phyloP scores from a whole-genome alignment of 805 yeast species.

The Pichia cephalocereana region DNA sequence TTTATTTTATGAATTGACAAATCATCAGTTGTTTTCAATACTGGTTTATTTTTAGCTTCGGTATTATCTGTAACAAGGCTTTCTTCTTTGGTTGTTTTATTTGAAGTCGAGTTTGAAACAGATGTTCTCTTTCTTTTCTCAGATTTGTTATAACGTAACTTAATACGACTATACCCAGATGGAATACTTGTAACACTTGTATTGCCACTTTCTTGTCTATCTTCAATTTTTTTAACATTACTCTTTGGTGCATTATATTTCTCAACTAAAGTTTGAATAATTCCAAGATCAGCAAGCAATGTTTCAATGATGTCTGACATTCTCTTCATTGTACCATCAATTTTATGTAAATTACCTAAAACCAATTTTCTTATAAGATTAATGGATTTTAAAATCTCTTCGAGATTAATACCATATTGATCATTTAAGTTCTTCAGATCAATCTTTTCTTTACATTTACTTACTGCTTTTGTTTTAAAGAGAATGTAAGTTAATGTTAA shows the following conservation, averaged over 20 bases:
- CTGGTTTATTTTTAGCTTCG: neutral
- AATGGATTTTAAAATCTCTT: slow-evolving; percentile 23
- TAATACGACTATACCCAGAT: slow-evolving; percentile 21
- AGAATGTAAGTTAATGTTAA: slow-evolving; percentile 33
- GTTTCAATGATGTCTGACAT: slow-evolving; percentile 35
- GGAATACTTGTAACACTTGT: slow-evolving; percentile 28
- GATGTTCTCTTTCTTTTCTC: neutral
- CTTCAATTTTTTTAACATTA: slow-evolving; percentile 23
- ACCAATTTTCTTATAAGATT: slow-evolving; percentile 27
- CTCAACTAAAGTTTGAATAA: slow-evolving; percentile 22
- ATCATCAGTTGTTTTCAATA: neutral
- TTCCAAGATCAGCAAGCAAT: slow-evolving; percentile 33
- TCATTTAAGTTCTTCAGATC: slow-evolving; percentile 23
- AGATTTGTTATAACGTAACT: slow-evolving; percentile 4
- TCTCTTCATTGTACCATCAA: slow-evolving; percentile 35
- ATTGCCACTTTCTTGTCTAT: slow-evolving; percentile 21
- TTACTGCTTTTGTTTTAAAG: slow-evolving; percentile 17
- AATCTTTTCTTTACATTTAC: slow-evolving; percentile 14
- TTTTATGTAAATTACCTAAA: slow-evolving; percentile 23
- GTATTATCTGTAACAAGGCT: neutral
- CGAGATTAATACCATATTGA: slow-evolving; percentile 21
- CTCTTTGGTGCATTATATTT: slow-evolving; percentile 23
- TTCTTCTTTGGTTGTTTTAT: neutral
- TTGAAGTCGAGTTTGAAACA: neutral
- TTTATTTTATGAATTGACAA: neutral